These are phyloP conservation scores for Vachellia pachyceras DNA, from an alignment of 306 rosid genomes.

Conservation along the genomic window DNA sequence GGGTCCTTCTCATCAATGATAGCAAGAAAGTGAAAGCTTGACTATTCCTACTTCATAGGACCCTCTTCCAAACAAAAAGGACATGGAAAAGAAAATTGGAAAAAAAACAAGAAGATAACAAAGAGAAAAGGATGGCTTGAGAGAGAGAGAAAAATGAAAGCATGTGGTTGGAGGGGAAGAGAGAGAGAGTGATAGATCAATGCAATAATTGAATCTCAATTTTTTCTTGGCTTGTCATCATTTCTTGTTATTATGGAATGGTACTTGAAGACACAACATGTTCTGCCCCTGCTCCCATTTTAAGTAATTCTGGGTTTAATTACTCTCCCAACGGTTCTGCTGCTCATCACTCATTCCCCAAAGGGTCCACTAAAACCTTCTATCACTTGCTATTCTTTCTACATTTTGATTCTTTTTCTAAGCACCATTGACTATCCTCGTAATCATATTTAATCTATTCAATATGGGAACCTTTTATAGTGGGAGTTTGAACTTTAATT, in stretches of 20 bases:
- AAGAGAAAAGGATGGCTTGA: background rate
- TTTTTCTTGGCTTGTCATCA: conserved; percentile 38
- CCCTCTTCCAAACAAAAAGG: conserved; percentile 32
- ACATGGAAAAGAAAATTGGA: too few relatives aligned
- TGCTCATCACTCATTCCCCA: background rate
- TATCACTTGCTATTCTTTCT: background rate
- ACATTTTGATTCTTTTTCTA: background rate
- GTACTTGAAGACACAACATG: conserved; percentile 21
- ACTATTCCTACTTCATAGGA: conserved; percentile 10
- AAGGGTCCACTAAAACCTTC: background rate
- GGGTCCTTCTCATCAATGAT: conserved; percentile 38
- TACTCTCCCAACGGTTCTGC: background rate
- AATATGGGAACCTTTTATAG: too few relatives aligned
- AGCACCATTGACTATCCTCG: background rate
- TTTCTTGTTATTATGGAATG: background rate
- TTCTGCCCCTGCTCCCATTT: background rate
- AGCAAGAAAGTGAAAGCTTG: background rate
- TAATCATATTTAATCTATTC: too few relatives aligned
- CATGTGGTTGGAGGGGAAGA: conserved; percentile 25
- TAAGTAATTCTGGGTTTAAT: background rate
- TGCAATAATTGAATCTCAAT: conserved; percentile 28
- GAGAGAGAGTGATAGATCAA: background rate
- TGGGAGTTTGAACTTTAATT: too few relatives aligned
- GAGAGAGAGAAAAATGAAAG: background rate
- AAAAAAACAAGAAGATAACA: background rate